Base-by-base conservation (phyloP, 768 basidiomycete genomes). In the Rhodotorula diobovata region DNA sequence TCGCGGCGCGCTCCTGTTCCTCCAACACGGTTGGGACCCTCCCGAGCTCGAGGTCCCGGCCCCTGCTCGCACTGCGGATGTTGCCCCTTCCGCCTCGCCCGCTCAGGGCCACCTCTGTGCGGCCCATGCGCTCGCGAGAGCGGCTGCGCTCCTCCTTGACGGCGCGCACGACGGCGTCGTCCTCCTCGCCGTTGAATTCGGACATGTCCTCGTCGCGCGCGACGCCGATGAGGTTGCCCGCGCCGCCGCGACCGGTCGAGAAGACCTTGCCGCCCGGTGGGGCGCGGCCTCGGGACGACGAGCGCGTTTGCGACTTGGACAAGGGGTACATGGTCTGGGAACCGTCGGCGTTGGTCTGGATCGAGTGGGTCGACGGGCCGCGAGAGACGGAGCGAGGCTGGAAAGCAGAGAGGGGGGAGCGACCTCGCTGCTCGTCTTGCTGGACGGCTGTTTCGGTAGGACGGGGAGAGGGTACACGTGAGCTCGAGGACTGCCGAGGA, bases 51-150 rank as follows among this genome's bases (percentile, higher is more conserved):
- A 71, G 56, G 53, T 71, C 70, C 2, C 70, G 37, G 28, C 23
- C 35, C 50, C 66, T 41, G n/a, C 70, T 71, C 50, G 28, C 25
- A 35, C 66, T 67, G 32, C 70, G 45, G 50, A 71, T 71, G 70
- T 71, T 71, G 32, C 70, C 70, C 23, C 70, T 41, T 35, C 70
- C 70, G 30, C 70, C 70, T 18, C 70, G 46, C n/a, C 70, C 70
- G 37, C 61, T 67, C 50, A 61, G 30, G 11, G 41, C 50, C 10
- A 63, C 45, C 21, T 71, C 70, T 21, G 57, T 9, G 21, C 55
- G 35, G 5, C 70, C 70, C 10, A 39, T 35, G 12, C 70, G 50
- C 37, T 71, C 70, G 23, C 70, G 54, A 21, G 56, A 59, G 30
- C 59, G 50, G 53, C 66, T 67, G 2, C 70, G 65, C 23, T 71